Percentiles rank a stretch among this genome's conserved stretches.
These are phyloP conservation scores for Malus orientalis DNA, from an alignment of 306 rosid species.

Conservation along the genomic window DNA sequence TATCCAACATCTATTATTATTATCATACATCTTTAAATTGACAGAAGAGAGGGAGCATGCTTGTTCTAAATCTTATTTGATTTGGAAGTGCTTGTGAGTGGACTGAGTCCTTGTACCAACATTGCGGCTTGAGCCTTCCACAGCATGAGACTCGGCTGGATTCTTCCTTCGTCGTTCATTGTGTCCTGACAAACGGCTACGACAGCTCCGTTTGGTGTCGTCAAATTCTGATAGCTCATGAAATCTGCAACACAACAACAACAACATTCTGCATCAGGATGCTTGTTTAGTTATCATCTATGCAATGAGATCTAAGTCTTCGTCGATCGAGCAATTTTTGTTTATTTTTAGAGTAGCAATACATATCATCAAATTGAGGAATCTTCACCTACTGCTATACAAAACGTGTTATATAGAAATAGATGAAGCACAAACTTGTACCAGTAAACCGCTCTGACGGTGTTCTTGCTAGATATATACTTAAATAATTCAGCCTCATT, in stretches of 20 bases:
- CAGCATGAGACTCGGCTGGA: slow-evolving; percentile 30
- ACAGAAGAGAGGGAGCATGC: slow-evolving; percentile 78
- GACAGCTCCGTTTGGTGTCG: slow-evolving; percentile 59
- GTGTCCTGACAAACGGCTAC: slow-evolving; percentile 69
- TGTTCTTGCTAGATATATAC: background rate
- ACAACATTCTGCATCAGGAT: background rate
- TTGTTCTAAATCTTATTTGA: slow-evolving; percentile 25
- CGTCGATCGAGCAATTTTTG: no score
- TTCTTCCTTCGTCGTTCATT: slow-evolving; percentile 61
- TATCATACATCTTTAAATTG: slow-evolving; percentile 20
- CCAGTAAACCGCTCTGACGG: background rate
- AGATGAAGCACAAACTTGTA: background rate
- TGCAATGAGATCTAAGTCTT: no score
- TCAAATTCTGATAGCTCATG: slow-evolving; percentile 63
- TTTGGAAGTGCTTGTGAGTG: slow-evolving; percentile 42
- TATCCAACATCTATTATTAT: background rate
- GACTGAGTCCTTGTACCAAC: slow-evolving; percentile 24
- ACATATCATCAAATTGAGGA: background rate
- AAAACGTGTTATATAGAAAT: background rate
- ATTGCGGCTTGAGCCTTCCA: slow-evolving; percentile 43
- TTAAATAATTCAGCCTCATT: no score
- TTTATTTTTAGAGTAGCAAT: background rate
- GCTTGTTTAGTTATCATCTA: no score
- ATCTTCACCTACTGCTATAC: background rate
- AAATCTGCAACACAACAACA: slow-evolving; percentile 33